Evolutionary conservation across 768 basidiomycete species (phyloP), one percentile per base, ranked within the genome.

Genomic region (Lentinus brumalis): DNA sequence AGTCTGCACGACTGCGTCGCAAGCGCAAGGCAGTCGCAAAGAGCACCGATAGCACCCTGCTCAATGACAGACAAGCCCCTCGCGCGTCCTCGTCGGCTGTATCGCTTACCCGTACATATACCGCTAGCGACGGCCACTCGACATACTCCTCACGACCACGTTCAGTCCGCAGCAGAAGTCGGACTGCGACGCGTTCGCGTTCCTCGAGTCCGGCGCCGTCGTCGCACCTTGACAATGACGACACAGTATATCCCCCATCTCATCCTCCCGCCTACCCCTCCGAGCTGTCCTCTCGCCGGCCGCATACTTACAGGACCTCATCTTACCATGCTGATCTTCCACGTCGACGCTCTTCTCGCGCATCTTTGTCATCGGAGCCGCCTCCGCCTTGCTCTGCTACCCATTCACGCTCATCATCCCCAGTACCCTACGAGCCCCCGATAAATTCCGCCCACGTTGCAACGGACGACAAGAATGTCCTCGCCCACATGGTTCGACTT

Each of bases 1-100:
- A 83, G 58, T 75, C 83, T n/a, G 83, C 84, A 8, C 82, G 88
- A 40, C 83, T 85, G 51, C 79, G 90, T 57, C 75, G 82, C 29
- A 70, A 69, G 41, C 69, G 67, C 14, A 32, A 62, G 0, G 14
- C 39, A 5, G 9, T 56, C 1, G 18, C 47, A 11, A 67, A 64
- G 45, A 63, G 63, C 26, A 50, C 44, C 8, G 66, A 67, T 15
- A 21, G 45, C 21, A 56, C 51, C 41, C 39, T 41, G 1, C 26
- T 62, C 35, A 26, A 53, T 21, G 60, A 65, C 31, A 40, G 30
- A 9, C 51, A 47, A 39, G 55, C 58, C 12, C 30, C 29, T 18
- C 51, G 47, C 31, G 61, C 62, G 31, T 58, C 59, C n/a, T 44
- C 65, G 32, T 69, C 68, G 29, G 62, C 64, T 55, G 18, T 69